Evolutionary conservation across 1,139 yeast species (phyloP), one percentile per base, ranked within the genome.

Genomic region (Pichia sp.): DNA sequence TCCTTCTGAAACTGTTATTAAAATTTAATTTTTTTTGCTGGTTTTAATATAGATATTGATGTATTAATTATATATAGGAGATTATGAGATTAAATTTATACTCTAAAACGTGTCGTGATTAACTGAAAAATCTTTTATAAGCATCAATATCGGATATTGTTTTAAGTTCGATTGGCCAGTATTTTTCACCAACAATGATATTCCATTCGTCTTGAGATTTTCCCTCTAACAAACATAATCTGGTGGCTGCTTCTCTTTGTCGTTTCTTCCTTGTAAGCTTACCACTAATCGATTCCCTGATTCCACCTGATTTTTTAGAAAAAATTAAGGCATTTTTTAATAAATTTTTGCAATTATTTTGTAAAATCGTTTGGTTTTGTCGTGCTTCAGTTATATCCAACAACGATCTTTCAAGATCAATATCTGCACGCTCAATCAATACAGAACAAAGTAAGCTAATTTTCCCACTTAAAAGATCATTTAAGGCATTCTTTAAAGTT

Each of bases 371-470:
- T 31, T 50, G 56, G 53, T 65, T 65, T 36, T 60, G 62, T 5
- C 49, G 51, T 0, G 76, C 68, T 27, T 61, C 59, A 4, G 50
- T 45, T 4, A 31, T 37, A 2, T 49, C 26, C n/a, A 75, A 41
- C 42, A 63, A 67, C 24, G 71, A 59, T 47, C 80, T 61, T 56
- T 75, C 80, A n/a, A 74, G 54, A 43, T 75, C 81, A 6, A 75
- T 65, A 55, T 77, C 82, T 1, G 78, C 70, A 44, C 81, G 60
- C 34, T 74, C 78, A 26, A 76, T 70, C 34, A 69, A 57, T 0
- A 76, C 60, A 5, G 70, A 66, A 50, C 76, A 64, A 2, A 74
- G 51, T 47, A 71, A 73, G 8, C 70, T 63, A 10, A 73, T 49
- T 20, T 46, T 41, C 6, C 42, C 30, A 37, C 60, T 63, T 25